phyloP scores from a whole-genome alignment of 2,329 filamentous ascomycete genomes.

The Acrocalymma vagum region DNA sequence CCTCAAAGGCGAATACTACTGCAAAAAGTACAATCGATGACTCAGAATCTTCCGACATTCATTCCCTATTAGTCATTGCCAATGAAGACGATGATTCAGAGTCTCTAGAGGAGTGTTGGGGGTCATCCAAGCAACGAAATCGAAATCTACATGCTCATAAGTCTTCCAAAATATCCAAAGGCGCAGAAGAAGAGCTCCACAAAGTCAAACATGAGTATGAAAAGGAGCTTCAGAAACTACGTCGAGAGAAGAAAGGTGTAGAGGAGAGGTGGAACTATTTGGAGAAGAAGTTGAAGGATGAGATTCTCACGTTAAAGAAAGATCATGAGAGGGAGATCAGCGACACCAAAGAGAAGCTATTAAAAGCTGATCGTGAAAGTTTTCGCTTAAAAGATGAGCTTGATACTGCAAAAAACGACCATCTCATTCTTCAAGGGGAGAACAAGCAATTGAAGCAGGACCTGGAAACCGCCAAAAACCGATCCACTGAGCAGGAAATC shows the following conservation, averaged over 20 bases:
- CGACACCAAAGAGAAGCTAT: neutral
- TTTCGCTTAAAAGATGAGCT: neutral
- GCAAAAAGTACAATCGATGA: no score
- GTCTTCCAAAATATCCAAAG: neutral
- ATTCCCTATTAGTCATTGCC: neutral
- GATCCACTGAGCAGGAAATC: constrained; percentile 2
- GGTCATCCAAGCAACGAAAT: neutral
- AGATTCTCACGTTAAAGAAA: neutral
- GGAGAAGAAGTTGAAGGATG: constrained; percentile 1
- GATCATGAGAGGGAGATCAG: no score
- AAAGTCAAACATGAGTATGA: neutral
- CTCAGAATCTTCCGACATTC: no score
- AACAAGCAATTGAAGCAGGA: constrained; percentile 1
- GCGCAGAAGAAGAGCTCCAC: neutral
- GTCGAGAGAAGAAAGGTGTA: neutral
- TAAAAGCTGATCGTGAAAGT: neutral
- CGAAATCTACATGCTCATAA: neutral
- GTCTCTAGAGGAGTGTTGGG: neutral
- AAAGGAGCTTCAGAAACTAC: neutral
- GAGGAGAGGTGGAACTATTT: neutral
- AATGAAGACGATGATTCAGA: neutral
- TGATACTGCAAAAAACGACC: neutral
- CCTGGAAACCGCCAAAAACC: neutral
- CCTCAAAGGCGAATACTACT: no score
- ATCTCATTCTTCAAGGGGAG: neutral